Evolutionary conservation across 2,329 filamentous ascomycete species (phyloP), one percentile per base, ranked within the genome.

Genomic region (Pestalotiopsis sp.): DNA sequence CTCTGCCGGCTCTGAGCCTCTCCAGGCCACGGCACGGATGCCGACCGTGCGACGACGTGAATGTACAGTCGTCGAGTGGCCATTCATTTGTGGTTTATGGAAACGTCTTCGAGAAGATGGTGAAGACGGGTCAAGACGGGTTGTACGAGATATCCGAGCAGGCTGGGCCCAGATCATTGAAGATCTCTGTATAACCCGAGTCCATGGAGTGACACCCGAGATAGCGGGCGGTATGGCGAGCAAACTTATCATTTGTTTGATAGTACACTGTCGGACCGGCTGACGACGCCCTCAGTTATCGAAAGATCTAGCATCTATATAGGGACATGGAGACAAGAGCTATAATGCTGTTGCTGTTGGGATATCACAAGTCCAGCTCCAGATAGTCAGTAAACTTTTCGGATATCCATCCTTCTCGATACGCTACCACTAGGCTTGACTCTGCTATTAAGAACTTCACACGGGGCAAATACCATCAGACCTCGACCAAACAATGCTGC

Each of bases 231-330:
- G 23, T 13, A 36, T 6, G 45, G 14, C 39, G 7, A 64, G 61
- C 61, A 64, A 64, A 64, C 61, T 41, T 64, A 20, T 17, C 3
- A 14, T 4, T 4, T 49, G 61, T 49, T 64, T 64, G 61, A 64
- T 64, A 64, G 61, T 39, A 64, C 61, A 64, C 25, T 25, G 61
- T 64, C 39, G n/a, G 38, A 52, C 61, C 14, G 20, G 61, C 61
- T 64, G 61, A 64, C 61, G 61, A 64, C 61, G 13, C 45, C 45
- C 45, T 52, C 45, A 52, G 3, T 9, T 36, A 36, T 36, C 31
- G 31, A 20, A n/a, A n/a, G 11, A 52, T 9, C 17, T 52, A 9
- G 1, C 4, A 20, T 52, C 45, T n/a, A 36, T 36, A 36, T 52
- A 17, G 45, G 23, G 9, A 23, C 17, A n/a, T 23, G 20, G 11